Evolutionary conservation across 495 filamentous ascomycete genomes (phyloP).

Genomic region (Talaromyces trachyspermus): DNA sequence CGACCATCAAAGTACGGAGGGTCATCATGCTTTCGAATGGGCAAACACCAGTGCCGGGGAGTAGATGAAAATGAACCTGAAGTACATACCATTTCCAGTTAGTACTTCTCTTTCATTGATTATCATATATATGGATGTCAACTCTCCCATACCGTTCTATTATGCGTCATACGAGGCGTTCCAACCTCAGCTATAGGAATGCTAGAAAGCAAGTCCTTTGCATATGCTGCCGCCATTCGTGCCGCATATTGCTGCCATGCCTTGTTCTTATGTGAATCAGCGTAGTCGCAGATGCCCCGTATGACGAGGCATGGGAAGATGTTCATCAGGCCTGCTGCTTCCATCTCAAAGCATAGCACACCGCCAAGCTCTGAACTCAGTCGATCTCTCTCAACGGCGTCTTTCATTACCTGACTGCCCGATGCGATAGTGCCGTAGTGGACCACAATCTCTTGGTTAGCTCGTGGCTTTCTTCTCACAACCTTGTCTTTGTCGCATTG

Average conservation of each 20-base stretch:
- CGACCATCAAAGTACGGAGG: too few relatives aligned
- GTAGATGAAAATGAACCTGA: too few relatives aligned
- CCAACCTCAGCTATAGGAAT: too few relatives aligned
- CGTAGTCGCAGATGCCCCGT: conserved; percentile 34
- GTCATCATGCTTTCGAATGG: too few relatives aligned
- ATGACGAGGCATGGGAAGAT: conserved; percentile 29
- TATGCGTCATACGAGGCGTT: too few relatives aligned
- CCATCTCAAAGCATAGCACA: conserved; percentile 23
- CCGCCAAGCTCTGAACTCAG: conserved; percentile 8
- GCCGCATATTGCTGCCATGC: conserved; percentile 33
- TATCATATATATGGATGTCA: too few relatives aligned
- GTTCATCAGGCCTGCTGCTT: conserved; percentile 29
- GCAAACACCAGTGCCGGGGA: too few relatives aligned
- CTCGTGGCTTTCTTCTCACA: neutral
- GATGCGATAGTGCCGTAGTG: conserved; percentile 9
- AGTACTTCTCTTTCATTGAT: too few relatives aligned
- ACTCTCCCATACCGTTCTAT: too few relatives aligned
- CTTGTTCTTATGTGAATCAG: conserved; percentile 32
- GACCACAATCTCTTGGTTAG: neutral
- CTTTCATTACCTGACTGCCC: conserved; percentile 5
- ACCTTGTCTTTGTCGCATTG: neutral
- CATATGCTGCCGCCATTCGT: conserved; percentile 28
- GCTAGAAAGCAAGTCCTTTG: conserved; percentile 25
- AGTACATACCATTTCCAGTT: too few relatives aligned
- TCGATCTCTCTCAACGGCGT: conserved; percentile 3